These are phyloP conservation scores for Pythium insidiosum DNA, from an alignment of 352 stramenopile species.

Conservation along the genomic window DNA sequence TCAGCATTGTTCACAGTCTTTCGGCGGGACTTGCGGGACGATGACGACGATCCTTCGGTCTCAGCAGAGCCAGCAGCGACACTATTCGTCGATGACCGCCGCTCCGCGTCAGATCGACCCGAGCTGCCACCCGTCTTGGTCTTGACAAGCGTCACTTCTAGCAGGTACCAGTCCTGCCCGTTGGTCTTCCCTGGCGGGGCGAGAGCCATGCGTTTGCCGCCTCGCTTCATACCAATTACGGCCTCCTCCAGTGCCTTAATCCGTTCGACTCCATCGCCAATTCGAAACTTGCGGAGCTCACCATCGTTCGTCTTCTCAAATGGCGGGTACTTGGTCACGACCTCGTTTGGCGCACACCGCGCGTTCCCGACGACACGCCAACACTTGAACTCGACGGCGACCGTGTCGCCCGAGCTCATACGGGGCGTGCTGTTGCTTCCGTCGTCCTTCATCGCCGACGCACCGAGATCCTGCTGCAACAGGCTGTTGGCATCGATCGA, in stretches of 20 bases:
- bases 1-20: constrained; percentile 22
- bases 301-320: constrained; percentile 52
- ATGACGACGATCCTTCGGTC: background rate
- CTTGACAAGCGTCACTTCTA: constrained; percentile 73
- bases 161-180: constrained; percentile 71
- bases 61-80: background rate
- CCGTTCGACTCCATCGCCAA: constrained; percentile 69
- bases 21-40: constrained; percentile 7
- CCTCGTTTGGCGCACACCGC: constrained; percentile 36
- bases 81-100: background rate
- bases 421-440: constrained; percentile 4
- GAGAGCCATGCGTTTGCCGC: constrained; percentile 83
- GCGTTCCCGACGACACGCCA: constrained; percentile 75
- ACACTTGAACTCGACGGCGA: constrained; percentile 57
- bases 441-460: constrained; percentile 39
- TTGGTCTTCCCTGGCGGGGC: constrained; percentile 76
- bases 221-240: constrained; percentile 86
- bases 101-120: constrained; percentile 13
- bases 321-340: constrained; percentile 70
- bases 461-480: constrained; percentile 16
- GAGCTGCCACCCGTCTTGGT: constrained; percentile 49
- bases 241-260: constrained; percentile 87
- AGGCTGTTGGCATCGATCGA: constrained; percentile 15
- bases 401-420: constrained; percentile 52
- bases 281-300: constrained; percentile 61